Evolutionary conservation across 2,329 filamentous ascomycete species (phyloP), one percentile per base, ranked within the genome.

Genomic region (Colletotrichum sojae): DNA sequence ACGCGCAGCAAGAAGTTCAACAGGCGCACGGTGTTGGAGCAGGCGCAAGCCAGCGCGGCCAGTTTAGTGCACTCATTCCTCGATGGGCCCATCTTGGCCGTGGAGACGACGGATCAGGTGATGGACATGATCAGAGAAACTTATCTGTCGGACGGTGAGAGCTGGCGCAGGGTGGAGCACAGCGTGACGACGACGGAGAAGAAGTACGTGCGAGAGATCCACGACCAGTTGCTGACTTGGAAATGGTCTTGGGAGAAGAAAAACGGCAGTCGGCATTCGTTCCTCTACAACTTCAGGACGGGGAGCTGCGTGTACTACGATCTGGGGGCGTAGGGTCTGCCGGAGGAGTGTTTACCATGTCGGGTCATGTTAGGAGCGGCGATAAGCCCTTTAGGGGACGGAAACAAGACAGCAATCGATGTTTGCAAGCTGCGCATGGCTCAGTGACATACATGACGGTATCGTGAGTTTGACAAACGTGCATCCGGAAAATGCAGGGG

Each of bases 1-100:
- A 95, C 94, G 57, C 90, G 91, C 74, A 94, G 91, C 79, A 98
- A 97, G 81, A 98, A 98, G 83, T 93, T 92, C 71, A 98, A 97
- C 80, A 90, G 95, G 61, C 90, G 91, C 76, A 91, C 91, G 31
- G 94, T 98, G 57, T 91, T 98, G 55, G 94, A 97, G 77, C 92
- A 95, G 73, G 91, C 91, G 70, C 89, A 89, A 80, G 78, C 77
- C 65, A 85, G 83, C 71, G 85, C 84, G 5, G 85, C 88, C 36
- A 88, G 88, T 64, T 85, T 95, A 43, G 86, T 94, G 13, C 88
- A 91, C 39, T 88, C 88, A 5, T 94, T 94, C 73, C 84, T 93
- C 5, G 88, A 92, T 36, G 93, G 93, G 0, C 94, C 94, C 0
- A 93, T 98, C 67, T 89, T 93, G 10, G 95, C 95, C 1, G 91